A percentile compares a stretch with the other conserved stretches of the same genome.
phyloP scores from a whole-genome alignment of 2,329 filamentous ascomycete genomes.

The Talaromyces piceae region DNA sequence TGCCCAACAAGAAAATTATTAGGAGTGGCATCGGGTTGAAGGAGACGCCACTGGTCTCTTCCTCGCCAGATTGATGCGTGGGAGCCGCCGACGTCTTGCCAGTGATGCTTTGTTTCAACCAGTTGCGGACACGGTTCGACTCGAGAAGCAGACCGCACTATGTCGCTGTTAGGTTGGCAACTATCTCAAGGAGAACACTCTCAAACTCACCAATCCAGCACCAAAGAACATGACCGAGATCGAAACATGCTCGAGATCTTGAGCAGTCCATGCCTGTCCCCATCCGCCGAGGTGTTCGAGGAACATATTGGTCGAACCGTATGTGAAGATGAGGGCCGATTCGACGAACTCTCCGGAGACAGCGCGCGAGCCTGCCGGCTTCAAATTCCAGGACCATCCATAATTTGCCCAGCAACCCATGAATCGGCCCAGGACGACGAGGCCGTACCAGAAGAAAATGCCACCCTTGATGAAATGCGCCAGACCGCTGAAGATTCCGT shows the following conservation, averaged over 20 bases:
- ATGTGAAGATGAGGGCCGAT: conserved; percentile 81
- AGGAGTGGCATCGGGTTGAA: conserved; percentile 84
- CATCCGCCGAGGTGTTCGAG: conserved; percentile 75
- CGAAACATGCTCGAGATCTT: conserved; percentile 84
- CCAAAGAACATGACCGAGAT: conserved; percentile 93
- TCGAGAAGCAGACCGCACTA: conserved; percentile 82
- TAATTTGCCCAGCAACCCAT: conserved; percentile 82
- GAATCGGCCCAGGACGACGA: conserved; percentile 82
- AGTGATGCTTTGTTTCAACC: conserved; percentile 43
- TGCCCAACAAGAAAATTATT: conserved; percentile 76
- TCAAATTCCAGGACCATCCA: conserved; percentile 93
- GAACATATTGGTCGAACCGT: conserved; percentile 85
- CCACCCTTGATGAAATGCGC: conserved; percentile 93
- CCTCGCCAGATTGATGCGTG: conserved; percentile 24
- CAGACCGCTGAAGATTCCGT: conserved; percentile 69
- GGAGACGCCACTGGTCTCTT: conserved; percentile 50
- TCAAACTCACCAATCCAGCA: conserved; percentile 62
- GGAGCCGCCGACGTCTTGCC: conserved; percentile 22
- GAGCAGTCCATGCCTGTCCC: conserved; percentile 63
- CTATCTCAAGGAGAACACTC: background rate
- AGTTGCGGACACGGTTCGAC: conserved; percentile 59
- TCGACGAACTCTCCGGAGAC: conserved; percentile 85
- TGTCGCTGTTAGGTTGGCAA: conserved; percentile 11
- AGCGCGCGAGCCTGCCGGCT: conserved; percentile 58
- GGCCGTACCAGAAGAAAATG: conserved; percentile 88